Evolutionary conservation across 2,329 filamentous ascomycete species (phyloP), one percentile per base, ranked within the genome.

Genomic region (Huntiella moniliformis): DNA sequence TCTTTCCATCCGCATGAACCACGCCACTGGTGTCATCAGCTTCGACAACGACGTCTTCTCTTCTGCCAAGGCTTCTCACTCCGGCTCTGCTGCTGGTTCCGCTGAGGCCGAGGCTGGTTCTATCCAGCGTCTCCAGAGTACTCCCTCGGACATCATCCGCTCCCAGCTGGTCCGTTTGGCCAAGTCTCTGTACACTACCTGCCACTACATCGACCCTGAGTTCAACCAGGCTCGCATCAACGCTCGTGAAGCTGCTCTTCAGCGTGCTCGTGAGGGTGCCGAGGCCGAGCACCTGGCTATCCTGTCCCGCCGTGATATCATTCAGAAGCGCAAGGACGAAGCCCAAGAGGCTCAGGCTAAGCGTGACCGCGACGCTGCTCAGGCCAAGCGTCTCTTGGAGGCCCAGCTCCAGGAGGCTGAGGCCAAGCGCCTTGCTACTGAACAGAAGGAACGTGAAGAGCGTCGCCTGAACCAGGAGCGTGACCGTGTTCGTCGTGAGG

Each of bases 21-120:
- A 98, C 60, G 86, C 86, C 51, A 88, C 87, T 45, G 86, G 91
- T 50, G 83, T 95, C 42, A 75, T 98, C 50, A 95, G 86, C 61
- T 98, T 98, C 56, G 91, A 98, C 62, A 92, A 85, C 46, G 91
- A 98, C 61, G 86, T 98, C 53, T 96, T 98, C 71, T 94, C 91
- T 33, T 95, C 91, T 12, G 79, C 87, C 58, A 96, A 94, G 70
- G 84, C 88, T 53, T 74, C 85, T 51, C 84, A 93, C 63, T 72
- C 82, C 52, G 86, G 87, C 52, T 86, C 85, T 54, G 75, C 72
- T 48, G 77, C 83, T 51, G 87, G 87, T 50, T 94, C 88, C 46
- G 83, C 88, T 40, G 91, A 96, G 65, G 74, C 70, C 52, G 87
- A 95, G 58, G 71, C 74, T 46, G 79, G 81, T 56, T 82, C 82